Evolutionary conservation across 2,329 filamentous ascomycete genomes (phyloP), one percentile per base, ranked within the genome.

Genomic region (Emericellopsis atlantica): DNA sequence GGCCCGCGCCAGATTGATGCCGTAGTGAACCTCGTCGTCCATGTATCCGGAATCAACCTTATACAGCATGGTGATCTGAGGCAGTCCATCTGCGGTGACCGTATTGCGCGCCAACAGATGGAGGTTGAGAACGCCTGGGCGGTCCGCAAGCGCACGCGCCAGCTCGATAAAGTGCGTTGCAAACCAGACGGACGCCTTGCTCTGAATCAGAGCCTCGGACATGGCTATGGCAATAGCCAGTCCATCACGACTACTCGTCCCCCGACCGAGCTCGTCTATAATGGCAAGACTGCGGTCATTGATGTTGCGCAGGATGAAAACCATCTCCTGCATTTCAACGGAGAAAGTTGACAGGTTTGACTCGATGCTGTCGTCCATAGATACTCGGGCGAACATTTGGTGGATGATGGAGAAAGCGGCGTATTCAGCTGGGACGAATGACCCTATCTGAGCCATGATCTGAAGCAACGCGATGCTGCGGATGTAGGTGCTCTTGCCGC

Each of bases 401-500:
- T 84, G 76, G 1, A 84, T 70, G 15, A 96, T 76, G 0, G 88
- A 77, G 46, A 96, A 83, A 0, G 80, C 78, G 0, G 88, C 92
- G 52, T 86, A 92, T 24, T 80, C 69, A 0, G 88, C 90, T 0
- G 92, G 92, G 1, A 96, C 82, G 55, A 93, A 96, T 50, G 79
- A 84, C 4, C 89, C 90, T 40, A 95, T 79, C 52, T 98, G 92
- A 1, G 87, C 87, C 88, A 98, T 95, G 43, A 98, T 79, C 36
- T 84, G 78, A 54, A 93, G 76, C 26, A 98, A 65, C 0, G 90
- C 85, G 21, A 94, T 69, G 2, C 84, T 81, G 39, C 87, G 79
- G 46, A 96, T 95, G 53, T 95, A 96, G 0, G 89, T 98, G 47
- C 84, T 94, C 58, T 96, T 98, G 1, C 89, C 92, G 50, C 87